phyloP scores from a whole-genome alignment of 495 filamentous ascomycete species.

The Hyaloscypha variabilis region DNA sequence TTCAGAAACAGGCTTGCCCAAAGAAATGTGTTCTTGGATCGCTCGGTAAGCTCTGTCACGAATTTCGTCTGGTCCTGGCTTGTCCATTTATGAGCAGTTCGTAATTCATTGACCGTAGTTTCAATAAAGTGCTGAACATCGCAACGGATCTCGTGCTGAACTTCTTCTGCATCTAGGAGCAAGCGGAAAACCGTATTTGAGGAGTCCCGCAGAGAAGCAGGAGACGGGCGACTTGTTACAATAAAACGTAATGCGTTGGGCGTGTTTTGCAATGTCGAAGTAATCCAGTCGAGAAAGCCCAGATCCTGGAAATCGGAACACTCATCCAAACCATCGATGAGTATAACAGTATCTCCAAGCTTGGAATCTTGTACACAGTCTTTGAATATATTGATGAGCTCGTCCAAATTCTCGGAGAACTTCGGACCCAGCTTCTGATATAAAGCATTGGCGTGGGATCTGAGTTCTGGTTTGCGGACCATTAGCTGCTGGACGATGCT shows the following conservation, averaged over 20 bases:
- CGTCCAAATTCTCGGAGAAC: conserved; percentile 1
- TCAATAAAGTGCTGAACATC: conserved; percentile 1
- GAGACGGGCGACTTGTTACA: conserved; percentile 1
- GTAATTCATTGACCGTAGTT: conserved; percentile 2
- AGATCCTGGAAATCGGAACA: background rate
- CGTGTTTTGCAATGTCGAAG: conserved; percentile 2
- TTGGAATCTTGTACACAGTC: conserved; percentile 2
- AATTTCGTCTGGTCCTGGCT: conserved; percentile 1
- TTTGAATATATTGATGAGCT: conserved; percentile 3
- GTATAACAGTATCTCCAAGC: conserved; percentile 2
- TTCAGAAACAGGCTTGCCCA: conserved; percentile 2
- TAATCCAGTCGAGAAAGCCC: conserved; percentile 1
- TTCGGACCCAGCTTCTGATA: background rate
- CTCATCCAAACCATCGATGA: conserved; percentile 2
- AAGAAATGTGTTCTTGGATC: conserved; percentile 2
- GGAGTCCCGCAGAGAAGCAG: background rate
- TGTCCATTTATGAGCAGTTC: conserved; percentile 1
- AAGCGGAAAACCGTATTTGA: conserved; percentile 1
- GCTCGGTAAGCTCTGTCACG: conserved; percentile 1
- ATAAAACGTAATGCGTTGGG: conserved; percentile 1
- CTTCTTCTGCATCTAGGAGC: conserved; percentile 2
- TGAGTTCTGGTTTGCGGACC: conserved; percentile 1
- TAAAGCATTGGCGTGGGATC: background rate
- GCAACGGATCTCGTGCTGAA: conserved; percentile 1
- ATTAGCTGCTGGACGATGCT: conserved; percentile 2